Evolutionary conservation across 2,329 filamentous ascomycete species (phyloP), one percentile per base, ranked within the genome.

Genomic region (Acrodontium crateriforme): DNA sequence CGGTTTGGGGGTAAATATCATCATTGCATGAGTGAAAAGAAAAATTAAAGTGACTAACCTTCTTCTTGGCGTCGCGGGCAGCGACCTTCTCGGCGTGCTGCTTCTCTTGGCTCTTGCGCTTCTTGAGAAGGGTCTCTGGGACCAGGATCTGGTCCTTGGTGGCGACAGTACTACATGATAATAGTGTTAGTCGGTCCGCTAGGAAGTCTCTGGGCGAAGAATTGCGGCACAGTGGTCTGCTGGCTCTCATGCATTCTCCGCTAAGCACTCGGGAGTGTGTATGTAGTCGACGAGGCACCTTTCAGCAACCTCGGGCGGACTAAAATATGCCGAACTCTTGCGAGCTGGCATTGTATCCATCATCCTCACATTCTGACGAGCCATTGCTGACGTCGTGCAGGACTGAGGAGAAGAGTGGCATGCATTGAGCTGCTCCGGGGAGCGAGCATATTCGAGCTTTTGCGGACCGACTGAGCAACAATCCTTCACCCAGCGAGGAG

Each of bases 91-190:
- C 81, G 62, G 89, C 85, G 62, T 85, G 81, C 61, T 85, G 84
- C 77, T 94, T 93, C 77, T 98, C 89, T 70, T 94, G 87, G 63
- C 75, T 83, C 84, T 98, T 98, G 71, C 89, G 82, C 83, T 98
- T 98, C 81, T 98, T 98, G 64, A 98, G 76, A 56, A 98, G 82
- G 54, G 89, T 98, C 82, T 98, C 89, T 51, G 89, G 89, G 59
- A 95, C 83, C 62, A 95, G 72, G 62, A 98, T 76, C 63, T 95
- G 80, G 63, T 94, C 82, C 65, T 85, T 67, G 63, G 84, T 92
- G 49, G 89, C 83, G 57, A 93, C 81, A 66, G 75, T 76, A 67
- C 84, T 93, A 58, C 55, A 58, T n/a, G n/a, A 44, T 26, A 34
- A 24, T 36, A 37, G 58, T 53, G 60, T 74, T 60, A 82, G 75